Base-by-base conservation (phyloP, 345 rosid genomes). In the Aethionema arabicum region DNA sequence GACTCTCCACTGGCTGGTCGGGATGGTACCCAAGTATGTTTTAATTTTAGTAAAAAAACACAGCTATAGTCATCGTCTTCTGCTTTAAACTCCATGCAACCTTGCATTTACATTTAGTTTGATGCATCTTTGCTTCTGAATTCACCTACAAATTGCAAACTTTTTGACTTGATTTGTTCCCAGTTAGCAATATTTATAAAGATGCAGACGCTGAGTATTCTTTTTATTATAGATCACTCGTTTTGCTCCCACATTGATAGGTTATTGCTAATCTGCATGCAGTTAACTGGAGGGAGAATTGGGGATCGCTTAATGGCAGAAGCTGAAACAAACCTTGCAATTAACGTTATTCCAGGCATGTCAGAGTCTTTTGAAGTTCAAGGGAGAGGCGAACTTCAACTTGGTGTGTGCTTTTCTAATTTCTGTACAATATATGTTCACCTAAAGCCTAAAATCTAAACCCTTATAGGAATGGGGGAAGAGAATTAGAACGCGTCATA, bases 381-480 rank as follows among this genome's bases (percentile, higher is more conserved):
- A 70, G 97, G 99, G 52, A 85, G 97, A 70, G 99, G 99, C 65
- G 97, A 90, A 77, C 97, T 93, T 76, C 99, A 93, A 82, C 89
- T 93, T 38, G 99, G 99, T 93, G 39, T 67, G 84, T 73, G 53
- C 46, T 65, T 59, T 48, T 63, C 38, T 70, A 47, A 4, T 14
- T 50, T 47, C 5, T 44, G 49, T 44, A 65, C 38, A 61, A 41
- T 47, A 44, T 67, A 56, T 72, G 32, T 47, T 66, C n/a, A 10
- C 63, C 41, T 66, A 21, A 21, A 21, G 2, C 27, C 27, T 21
- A 21, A 21, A 21, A 21, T 21, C 27, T 21, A 21, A 21, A 21
- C 1, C 27, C 27, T 21, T 21, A 21, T 21, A 21, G 27, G 27
- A 21, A 21, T 40, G 13, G 15, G 51, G 36, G 33, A 32, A 56